phyloP scores from a whole-genome alignment of 169 alveolate genomes.

The Plasmodium reichenowi region DNA sequence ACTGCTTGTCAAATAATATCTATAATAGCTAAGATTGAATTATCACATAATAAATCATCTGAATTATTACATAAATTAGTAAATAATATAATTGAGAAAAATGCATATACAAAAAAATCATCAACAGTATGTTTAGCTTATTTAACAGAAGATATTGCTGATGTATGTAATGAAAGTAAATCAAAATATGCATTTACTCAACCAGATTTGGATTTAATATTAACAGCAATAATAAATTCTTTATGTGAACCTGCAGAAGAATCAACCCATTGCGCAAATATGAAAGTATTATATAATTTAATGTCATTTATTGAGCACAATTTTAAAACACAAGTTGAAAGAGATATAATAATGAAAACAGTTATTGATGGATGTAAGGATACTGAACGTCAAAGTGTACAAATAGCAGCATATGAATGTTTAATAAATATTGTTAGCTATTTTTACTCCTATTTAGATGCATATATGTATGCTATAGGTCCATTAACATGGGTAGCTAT shows the following conservation, averaged over 20 bases:
- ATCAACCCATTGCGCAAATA: conserved; percentile 81
- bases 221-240: conserved; percentile 85
- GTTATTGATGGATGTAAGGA: conserved; percentile 87
- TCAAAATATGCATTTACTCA: conserved; percentile 80
- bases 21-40: conserved; percentile 88
- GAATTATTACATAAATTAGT: conserved; percentile 86
- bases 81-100: conserved; percentile 84
- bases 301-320: conserved; percentile 82
- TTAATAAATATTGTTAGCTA: conserved; percentile 89
- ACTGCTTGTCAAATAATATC: conserved; percentile 91
- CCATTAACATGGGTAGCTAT: conserved; percentile 89
- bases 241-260: conserved; percentile 80
- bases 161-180: conserved; percentile 81
- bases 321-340: conserved; percentile 81
- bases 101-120: conserved; percentile 86
- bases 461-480: conserved; percentile 86
- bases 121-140: conserved; percentile 87
- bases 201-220: conserved; percentile 79
- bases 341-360: conserved; percentile 85
- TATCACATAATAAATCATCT: conserved; percentile 89
- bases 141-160: conserved; percentile 89
- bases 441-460: conserved; percentile 87
- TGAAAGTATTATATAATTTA: conserved; percentile 79
- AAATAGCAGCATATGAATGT: conserved; percentile 90
- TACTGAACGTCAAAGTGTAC: conserved; percentile 81